Conservation (phyloP, 2,329 filamentous ascomycete species). For the Sarocladium oryzae region DNA sequence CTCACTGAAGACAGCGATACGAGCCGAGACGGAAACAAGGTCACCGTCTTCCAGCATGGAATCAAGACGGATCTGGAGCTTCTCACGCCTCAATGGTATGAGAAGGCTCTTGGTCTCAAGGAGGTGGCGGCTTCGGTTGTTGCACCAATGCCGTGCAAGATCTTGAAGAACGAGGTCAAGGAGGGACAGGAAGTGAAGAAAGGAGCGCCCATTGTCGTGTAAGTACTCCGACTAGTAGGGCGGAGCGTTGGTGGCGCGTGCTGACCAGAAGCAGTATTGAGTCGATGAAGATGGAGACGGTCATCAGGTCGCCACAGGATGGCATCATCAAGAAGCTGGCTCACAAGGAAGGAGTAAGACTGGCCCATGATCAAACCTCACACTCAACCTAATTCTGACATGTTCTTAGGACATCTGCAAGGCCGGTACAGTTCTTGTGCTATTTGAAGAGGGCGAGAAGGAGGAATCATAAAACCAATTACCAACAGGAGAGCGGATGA, state of each 20-base stretch:
- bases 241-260: too few species aligned
- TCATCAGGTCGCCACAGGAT: conserved; percentile 69
- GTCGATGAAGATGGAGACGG: conserved; percentile 87
- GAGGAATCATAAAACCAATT: not conserved
- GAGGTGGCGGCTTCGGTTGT: conserved; percentile 76
- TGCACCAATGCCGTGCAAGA: conserved; percentile 96
- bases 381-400: conserved; percentile 14
- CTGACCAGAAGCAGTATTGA: conserved; percentile 52
- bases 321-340: conserved; percentile 67
- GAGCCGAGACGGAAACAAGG: conserved; percentile 32
- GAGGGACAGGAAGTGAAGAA: conserved; percentile 79
- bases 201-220: conserved; percentile 81
- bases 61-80: conserved; percentile 52
- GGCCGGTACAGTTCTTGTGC: conserved; percentile 65
- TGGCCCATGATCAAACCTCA: not conserved
- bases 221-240: too few species aligned
- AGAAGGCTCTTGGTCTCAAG: conserved; percentile 78
- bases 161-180: conserved; percentile 79
- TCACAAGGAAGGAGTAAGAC: conserved; percentile 65
- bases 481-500: not conserved
- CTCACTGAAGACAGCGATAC: conserved; percentile 38
- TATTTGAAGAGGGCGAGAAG: conserved; percentile 53
- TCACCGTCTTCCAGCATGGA: conserved; percentile 73
- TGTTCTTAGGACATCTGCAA: conserved; percentile 64
- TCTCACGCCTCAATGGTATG: conserved; percentile 69